Evolutionary conservation across 805 yeast genomes (phyloP).

Genomic region (Candida oleophila): DNA sequence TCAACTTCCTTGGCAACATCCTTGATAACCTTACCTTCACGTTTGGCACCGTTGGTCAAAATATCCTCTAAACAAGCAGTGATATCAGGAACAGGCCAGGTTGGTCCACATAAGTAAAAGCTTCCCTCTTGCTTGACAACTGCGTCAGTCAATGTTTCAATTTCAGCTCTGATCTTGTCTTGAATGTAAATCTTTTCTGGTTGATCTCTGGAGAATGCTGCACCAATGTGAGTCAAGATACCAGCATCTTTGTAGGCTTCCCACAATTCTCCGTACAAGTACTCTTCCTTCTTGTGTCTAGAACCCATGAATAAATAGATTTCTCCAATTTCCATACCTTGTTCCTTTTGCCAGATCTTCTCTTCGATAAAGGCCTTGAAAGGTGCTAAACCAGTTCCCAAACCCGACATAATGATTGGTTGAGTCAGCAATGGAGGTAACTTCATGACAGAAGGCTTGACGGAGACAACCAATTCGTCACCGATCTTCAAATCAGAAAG

Average conservation of each 20-base stretch:
- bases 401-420: conserved; percentile 94
- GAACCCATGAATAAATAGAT: conserved; percentile 88
- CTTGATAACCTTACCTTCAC: conserved; percentile 57
- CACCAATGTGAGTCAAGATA: conserved; percentile 89
- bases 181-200: conserved; percentile 92
- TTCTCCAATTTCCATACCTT: conserved; percentile 87
- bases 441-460: conserved; percentile 96
- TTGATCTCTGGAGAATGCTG: conserved; percentile 98
- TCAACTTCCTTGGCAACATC: conserved; percentile 83
- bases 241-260: conserved; percentile 95
- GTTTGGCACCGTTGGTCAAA: conserved; percentile 65
- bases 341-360: conserved; percentile 87
- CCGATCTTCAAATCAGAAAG: conserved; percentile 78
- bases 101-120: conserved; percentile 96
- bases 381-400: conserved; percentile 97
- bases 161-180: conserved; percentile 80
- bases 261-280: conserved; percentile 95
- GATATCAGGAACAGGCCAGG: conserved; percentile 98
- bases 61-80: conserved; percentile 87
- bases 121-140: conserved; percentile 78
- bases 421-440: conserved; percentile 82
- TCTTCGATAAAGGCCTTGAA: conserved; percentile 97
- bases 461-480: conserved; percentile 85
- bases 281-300: conserved; percentile 93
- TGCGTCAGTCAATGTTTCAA: conserved; percentile 73